Evolutionary conservation across 768 basidiomycete species (phyloP).

Genomic region (Mrakia hoshinonis): DNA sequence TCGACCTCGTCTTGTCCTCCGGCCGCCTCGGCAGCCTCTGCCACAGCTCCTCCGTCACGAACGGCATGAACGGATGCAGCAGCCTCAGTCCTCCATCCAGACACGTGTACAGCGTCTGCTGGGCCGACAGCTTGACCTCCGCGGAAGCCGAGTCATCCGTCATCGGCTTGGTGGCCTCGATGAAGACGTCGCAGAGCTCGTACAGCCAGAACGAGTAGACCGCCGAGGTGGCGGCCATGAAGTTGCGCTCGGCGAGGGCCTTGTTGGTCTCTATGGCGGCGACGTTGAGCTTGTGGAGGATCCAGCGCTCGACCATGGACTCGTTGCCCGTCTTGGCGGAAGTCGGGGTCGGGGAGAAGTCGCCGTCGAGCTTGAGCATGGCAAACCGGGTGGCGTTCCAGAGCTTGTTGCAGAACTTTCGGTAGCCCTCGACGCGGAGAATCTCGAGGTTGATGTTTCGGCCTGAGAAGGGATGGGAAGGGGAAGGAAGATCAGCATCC

Average conservation of each 20-base stretch:
- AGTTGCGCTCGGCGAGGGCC: conserved; percentile 69
- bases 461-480: conserved; percentile 45
- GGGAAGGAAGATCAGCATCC: neutral
- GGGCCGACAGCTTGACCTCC: conserved; percentile 63
- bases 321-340: conserved; percentile 78
- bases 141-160: conserved; percentile 65
- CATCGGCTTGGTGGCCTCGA: conserved; percentile 98
- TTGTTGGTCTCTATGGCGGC: conserved; percentile 69
- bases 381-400: conserved; percentile 99
- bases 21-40: conserved; percentile 82
- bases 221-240: conserved; percentile 78
- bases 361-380: conserved; percentile 84
- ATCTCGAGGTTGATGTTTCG: conserved; percentile 97
- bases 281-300: conserved; percentile 82
- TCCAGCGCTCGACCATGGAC: conserved; percentile 88
- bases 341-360: conserved; percentile 64
- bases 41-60: conserved; percentile 97
- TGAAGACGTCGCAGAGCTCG: conserved; percentile 98
- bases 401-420: conserved; percentile 99
- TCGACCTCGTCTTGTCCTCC: conserved; percentile 70
- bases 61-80: conserved; percentile 98
- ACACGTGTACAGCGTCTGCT: conserved; percentile 91
- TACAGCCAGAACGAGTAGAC: conserved; percentile 95
- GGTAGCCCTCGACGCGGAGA: conserved; percentile 88
- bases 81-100: conserved; percentile 81